Conservation (phyloP, 1,284 basidiomycete genomes). For the Exobasidium cylindrosporum region DNA sequence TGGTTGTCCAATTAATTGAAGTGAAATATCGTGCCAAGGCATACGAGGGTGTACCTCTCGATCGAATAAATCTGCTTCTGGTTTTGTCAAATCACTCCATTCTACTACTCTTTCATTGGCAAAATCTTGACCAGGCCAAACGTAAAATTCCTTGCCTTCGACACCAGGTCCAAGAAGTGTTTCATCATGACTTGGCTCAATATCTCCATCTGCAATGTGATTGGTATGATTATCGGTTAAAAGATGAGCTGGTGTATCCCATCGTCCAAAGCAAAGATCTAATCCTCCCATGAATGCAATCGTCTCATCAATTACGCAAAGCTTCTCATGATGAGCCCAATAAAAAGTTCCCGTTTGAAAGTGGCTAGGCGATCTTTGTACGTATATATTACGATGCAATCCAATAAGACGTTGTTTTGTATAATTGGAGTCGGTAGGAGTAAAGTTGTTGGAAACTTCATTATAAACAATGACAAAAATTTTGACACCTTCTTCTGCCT, state of each 20-base stretch:
- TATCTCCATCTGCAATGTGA: conserved; percentile 8
- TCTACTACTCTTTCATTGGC: conserved; percentile 85
- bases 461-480: conserved; percentile 82
- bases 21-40: conserved; percentile 97
- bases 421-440: conserved; percentile 66
- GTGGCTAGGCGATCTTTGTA: conserved; percentile 95
- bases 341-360: conserved; percentile 97
- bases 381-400: conserved; percentile 88
- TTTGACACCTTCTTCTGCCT: conserved; percentile 93
- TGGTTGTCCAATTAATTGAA: conserved; percentile 95
- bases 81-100: conserved; percentile 83
- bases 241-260: conserved; percentile 88
- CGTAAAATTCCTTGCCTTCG: conserved; percentile 64
- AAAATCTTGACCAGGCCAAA: conserved; percentile 91
- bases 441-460: conserved; percentile 95
- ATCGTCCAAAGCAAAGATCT: conserved; percentile 68
- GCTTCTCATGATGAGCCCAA: conserved; percentile 92
- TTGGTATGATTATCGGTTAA: conserved; percentile 70
- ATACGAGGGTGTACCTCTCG: conserved; percentile 83
- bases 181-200: conserved; percentile 39
- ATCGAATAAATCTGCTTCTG: conserved; percentile 91
- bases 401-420: conserved; percentile 81
- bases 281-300: conserved; percentile 98
- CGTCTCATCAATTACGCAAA: conserved; percentile 94
- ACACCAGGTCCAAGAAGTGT: conserved; percentile 51